Base-by-base conservation (phyloP, 176 grass and related monocot species). In the Ampelocalamus luodianensis region DNA sequence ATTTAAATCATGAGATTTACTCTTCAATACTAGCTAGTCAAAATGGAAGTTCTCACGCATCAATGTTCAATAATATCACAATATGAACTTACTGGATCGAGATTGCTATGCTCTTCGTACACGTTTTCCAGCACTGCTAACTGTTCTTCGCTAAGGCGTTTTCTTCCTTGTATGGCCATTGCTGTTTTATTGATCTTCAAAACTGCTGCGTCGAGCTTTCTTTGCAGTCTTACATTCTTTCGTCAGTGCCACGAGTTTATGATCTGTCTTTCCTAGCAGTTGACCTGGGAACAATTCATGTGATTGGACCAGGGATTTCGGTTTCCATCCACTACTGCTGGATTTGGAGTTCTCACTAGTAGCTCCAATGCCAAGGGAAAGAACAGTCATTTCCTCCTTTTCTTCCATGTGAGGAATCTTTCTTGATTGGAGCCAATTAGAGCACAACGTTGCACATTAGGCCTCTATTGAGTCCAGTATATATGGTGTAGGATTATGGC, bases 71-170 rank as follows among this genome's bases (percentile, higher is more conserved):
- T 0, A 51, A 65, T 53, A 7, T 38, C 45, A 23, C 44, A 44
- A 29, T 12, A 85, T 70, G 37, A 78, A 88, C 90, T 70, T 77
- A 88, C 90, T 20, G 34, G 44, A 77, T 87, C 79, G 24, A 77
- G 81, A 26, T 26, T 88, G 37, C 22, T 72, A 15, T 69, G 69
- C 20, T 72, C 81, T 20, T 22, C 10, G 1, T 85, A 82, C 29
- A 83, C n/a, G 43, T 20, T 46, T 50, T 91, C 86, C 7, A 91
- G 51, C 40, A 88, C 23, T 4, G 16, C 36, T 1, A 85, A 36
- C 36, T 91, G 86, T 66, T 88, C 69, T 8, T 76, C 23, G 46
- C 54, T 77, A 43, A 91, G 76, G 62, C 76, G 17, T 32, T 55
- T 91, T 85, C 62, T 88, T 91, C 39, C 63, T 72, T 12, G 54